Base-by-base conservation (phyloP, 2,329 filamentous ascomycete species). In the Ophiosphaerella narmari region DNA sequence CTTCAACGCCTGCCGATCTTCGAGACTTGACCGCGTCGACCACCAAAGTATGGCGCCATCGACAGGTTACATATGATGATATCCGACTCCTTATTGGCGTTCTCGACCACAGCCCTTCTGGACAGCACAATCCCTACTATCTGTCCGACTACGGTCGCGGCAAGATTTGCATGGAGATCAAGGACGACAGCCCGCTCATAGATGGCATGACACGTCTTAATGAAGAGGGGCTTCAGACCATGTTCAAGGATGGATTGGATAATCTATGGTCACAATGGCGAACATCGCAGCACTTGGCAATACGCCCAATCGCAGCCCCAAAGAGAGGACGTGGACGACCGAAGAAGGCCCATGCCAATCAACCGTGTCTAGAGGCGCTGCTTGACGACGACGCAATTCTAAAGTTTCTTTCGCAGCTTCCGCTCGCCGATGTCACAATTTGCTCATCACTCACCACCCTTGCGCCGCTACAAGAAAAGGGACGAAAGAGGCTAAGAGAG, bases 401-500 rank as follows among this genome's bases (percentile, higher is more conserved):
- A 14, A 68, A 65, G 14, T 90, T 87, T 55, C 68, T 90, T 39
- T 66, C 73, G 33, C 75, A 77, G 24, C 77, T 89, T 5, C 84
- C 85, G 16, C 76, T 82, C 47, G 80, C 80, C 7, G 65, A 79
- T 3, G 77, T 88, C 58, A 75, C 76, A 7, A 71, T 74, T 31
- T 82, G 82, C 67, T 73, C 77, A 5, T 82, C 82, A 0, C 66
- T 82, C 11, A 68, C 74, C 24, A 83, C 82, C 47, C 76, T 81
- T 16, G 81, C 83, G 11, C 81, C 84, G 1, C 59, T 87, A 5
- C 77, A 87, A 24, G 78, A 81, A 41, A 89, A 86, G 64, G 88
- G 88, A 26, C 86, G 89, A 58, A 82, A 82, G 51, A 82, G 86
- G 7, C 78, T 92, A n/a, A 79, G 85, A 49, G 85, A 88, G 42